Evolutionary conservation across 768 basidiomycete species (phyloP), one percentile per base, ranked within the genome.

Genomic region (Amyloporia xantha): DNA sequence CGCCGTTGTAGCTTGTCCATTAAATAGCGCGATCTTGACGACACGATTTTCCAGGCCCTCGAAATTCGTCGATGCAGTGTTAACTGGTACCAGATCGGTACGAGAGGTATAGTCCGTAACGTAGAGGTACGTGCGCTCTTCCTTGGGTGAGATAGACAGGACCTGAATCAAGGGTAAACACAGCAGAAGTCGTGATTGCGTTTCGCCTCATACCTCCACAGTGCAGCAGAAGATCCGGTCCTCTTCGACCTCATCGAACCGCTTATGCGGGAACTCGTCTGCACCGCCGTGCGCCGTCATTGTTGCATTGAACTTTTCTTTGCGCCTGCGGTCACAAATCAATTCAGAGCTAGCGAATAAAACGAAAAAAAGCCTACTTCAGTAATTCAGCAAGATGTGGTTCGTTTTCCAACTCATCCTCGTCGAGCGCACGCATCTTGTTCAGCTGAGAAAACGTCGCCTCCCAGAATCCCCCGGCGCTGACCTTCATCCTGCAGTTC

Each of bases 91-190:
- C 28, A 84, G 64, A 44, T 73, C 63, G 3, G 69, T 55, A 46
- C 81, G 73, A 2, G 65, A 59, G 1, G 82, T 82, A 57, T 84
- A 86, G 60, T 87, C 85, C 6, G 83, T 85, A 26, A 82, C 76
- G 52, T 75, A 81, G 33, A 85, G 61, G 42, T 66, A 70, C 3
- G 71, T 62, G 21, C 60, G 59, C 23, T 66, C 61, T 15, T 66
- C 55, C 38, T 68, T 64, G 17, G 62, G 53, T 11, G 66, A 64
- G 17, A 68, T 51, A 50, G 73, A 69, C 3, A 85, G 62, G 27
- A 82, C 60, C 83, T 84, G 48, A n/a, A n/a, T n/a, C n/a, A n/a
- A n/a, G n/a, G n/a, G n/a, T n/a, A n/a, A n/a, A n/a, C n/a, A n/a
- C n/a, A n/a, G n/a, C n/a, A n/a, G n/a, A n/a, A n/a, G n/a, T n/a